Percentiles rank a stretch among this genome's conserved stretches.
Evolutionary conservation across 2,329 filamentous ascomycete genomes (phyloP).

Genomic region (Lachnellula hyalina): DNA sequence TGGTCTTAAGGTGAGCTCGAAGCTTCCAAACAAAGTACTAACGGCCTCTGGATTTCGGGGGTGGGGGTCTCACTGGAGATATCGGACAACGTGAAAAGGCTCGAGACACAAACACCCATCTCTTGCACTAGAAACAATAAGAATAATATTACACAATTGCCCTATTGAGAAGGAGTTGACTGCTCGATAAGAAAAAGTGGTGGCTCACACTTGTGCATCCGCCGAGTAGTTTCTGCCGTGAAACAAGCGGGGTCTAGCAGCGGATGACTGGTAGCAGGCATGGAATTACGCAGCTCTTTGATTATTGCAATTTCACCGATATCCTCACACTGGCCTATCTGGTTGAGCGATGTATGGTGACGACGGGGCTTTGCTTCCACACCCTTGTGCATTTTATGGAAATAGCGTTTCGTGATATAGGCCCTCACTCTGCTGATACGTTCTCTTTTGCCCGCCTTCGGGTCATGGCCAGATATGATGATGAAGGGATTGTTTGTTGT

Average conservation of each 20-base stretch:
- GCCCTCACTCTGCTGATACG: not conserved
- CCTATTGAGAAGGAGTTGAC: not conserved
- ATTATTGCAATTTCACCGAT: not conserved
- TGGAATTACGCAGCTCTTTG: not conserved
- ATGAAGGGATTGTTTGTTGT: not conserved
- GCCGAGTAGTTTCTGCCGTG: not conserved
- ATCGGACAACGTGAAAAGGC: no score
- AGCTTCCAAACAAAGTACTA: no score
- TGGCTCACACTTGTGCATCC: slow-evolving; percentile 3
- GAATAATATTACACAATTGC: not conserved
- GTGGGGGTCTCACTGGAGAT: no score
- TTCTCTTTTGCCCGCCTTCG: slow-evolving; percentile 1
- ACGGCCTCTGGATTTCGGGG: no score
- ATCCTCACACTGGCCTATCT: no score
- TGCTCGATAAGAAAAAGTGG: not conserved
- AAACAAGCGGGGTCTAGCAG: not conserved
- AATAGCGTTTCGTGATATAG: not conserved
- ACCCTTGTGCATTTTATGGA: not conserved
- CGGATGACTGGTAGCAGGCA: not conserved
- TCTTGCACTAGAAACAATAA: not conserved
- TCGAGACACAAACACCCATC: no score
- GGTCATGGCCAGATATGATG: not conserved
- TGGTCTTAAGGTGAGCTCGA: no score
- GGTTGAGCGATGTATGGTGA: no score
- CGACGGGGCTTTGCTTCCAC: not conserved